These are phyloP conservation scores for Axilococcus clingmanii DNA, from an alignment of 139 green algal species.

Conservation along the genomic window DNA sequence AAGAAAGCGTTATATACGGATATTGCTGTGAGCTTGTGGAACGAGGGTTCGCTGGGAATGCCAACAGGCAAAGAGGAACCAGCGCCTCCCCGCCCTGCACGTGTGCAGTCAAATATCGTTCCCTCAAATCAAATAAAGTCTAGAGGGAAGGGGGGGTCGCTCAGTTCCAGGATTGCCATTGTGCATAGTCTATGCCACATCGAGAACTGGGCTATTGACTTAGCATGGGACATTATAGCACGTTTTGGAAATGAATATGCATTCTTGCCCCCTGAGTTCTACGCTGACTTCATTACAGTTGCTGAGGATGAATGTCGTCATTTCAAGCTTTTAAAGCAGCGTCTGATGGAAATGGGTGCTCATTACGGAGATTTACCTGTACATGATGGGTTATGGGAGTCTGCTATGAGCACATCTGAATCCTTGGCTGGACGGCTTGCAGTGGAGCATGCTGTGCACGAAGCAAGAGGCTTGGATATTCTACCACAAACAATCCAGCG, in stretches of 20 bases:
- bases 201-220: slow-evolving; percentile 72
- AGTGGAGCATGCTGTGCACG: slow-evolving; percentile 88
- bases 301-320: slow-evolving; percentile 80
- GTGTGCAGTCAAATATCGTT: slow-evolving; percentile 45
- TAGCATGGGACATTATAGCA: slow-evolving; percentile 79
- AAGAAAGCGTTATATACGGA: background rate
- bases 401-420: slow-evolving; percentile 46
- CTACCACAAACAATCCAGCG: slow-evolving; percentile 76
- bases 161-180: slow-evolving; percentile 39
- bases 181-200: slow-evolving; percentile 58
- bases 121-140: slow-evolving; percentile 24
- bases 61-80: background rate
- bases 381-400: slow-evolving; percentile 88
- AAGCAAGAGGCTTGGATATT: slow-evolving; percentile 74
- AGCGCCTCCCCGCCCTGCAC: background rate
- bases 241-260: slow-evolving; percentile 49
- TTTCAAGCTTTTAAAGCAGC: slow-evolving; percentile 50
- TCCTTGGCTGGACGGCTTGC: slow-evolving; percentile 57
- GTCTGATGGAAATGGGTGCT: slow-evolving; percentile 15
- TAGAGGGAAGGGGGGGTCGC: slow-evolving; percentile 53
- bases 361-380: slow-evolving; percentile 35
- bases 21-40: background rate
- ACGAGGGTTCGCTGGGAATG: background rate
- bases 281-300: slow-evolving; percentile 72
- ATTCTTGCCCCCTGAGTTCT: slow-evolving; percentile 56